phyloP scores from a whole-genome alignment of 2,329 filamentous ascomycete species.

The Colletotrichum costaricense region DNA sequence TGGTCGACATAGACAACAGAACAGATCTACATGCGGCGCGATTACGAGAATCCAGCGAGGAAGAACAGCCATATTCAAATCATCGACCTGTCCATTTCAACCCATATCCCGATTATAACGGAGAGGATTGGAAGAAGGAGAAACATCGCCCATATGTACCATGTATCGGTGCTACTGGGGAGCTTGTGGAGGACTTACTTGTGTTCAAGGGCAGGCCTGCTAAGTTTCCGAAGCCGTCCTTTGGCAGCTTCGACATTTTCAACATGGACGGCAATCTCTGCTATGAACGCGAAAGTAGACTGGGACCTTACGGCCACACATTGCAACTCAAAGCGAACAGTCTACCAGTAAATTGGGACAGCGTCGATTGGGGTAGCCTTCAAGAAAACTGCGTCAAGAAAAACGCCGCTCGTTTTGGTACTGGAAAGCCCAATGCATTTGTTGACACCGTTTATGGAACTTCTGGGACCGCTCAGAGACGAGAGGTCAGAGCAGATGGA shows the following conservation, averaged over 20 bases:
- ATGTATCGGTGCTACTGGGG: constrained; percentile 73
- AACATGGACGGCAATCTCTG: constrained; percentile 72
- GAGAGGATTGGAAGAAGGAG: constrained; percentile 65
- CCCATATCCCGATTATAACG: constrained; percentile 79
- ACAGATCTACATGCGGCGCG: constrained; percentile 41
- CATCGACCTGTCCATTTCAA: constrained; percentile 68
- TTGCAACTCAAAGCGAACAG: constrained; percentile 59
- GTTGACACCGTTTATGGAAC: constrained; percentile 48
- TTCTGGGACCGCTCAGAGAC: constrained; percentile 4
- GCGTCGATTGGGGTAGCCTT: constrained; percentile 76
- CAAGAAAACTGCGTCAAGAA: constrained; percentile 73
- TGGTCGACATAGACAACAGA: constrained; percentile 54
- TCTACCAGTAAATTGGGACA: constrained; percentile 66
- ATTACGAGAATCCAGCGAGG: constrained; percentile 16
- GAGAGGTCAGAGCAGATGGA: neutral
- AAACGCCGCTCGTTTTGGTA: constrained; percentile 74
- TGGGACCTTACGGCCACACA: constrained; percentile 73
- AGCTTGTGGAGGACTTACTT: constrained; percentile 69
- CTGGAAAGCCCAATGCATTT: constrained; percentile 55
- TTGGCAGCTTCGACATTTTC: constrained; percentile 72
- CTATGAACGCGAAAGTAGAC: constrained; percentile 75
- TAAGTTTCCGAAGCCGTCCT: constrained; percentile 68
- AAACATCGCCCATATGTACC: constrained; percentile 69
- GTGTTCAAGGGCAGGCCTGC: constrained; percentile 72
- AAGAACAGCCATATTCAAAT: constrained; percentile 49